phyloP scores from a whole-genome alignment of 2,329 filamentous ascomycete genomes.

The Hymenoscyphus salicellus region DNA sequence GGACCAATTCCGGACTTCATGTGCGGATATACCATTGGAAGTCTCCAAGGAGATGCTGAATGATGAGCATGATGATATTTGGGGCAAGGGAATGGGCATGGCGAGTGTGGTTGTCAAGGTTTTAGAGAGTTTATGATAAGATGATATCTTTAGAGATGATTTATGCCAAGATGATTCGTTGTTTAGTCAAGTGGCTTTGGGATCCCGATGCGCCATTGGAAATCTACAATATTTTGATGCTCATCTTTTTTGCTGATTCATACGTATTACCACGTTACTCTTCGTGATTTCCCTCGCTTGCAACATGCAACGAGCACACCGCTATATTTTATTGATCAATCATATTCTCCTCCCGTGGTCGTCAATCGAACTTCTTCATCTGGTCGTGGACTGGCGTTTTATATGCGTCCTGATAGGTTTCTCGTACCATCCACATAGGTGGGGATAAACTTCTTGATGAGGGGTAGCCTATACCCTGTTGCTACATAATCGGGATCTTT shows the following conservation, averaged over 20 bases:
- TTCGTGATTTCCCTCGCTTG: neutral
- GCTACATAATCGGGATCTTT: neutral
- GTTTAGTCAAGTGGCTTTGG: neutral
- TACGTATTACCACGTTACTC: neutral
- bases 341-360: neutral
- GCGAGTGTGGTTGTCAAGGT: slow-evolving; percentile 44
- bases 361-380: neutral
- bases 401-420: neutral
- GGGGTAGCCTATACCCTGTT: neutral
- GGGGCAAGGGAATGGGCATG: slow-evolving; percentile 50
- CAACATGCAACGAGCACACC: too few relatives aligned
- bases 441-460: neutral
- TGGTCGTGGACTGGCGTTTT: neutral
- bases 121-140: slow-evolving; percentile 33
- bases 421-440: neutral
- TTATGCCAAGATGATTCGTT: neutral
- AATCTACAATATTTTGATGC: neutral
- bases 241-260: neutral
- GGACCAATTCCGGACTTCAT: neutral
- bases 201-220: neutral
- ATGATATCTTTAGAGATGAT: neutral
- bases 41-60: slow-evolving; percentile 36
- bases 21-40: slow-evolving; percentile 27
- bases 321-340: neutral
- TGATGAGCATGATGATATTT: slow-evolving; percentile 62